Conservation (phyloP, 257 asterid genomes). For the Solanum tarapatanum region DNA sequence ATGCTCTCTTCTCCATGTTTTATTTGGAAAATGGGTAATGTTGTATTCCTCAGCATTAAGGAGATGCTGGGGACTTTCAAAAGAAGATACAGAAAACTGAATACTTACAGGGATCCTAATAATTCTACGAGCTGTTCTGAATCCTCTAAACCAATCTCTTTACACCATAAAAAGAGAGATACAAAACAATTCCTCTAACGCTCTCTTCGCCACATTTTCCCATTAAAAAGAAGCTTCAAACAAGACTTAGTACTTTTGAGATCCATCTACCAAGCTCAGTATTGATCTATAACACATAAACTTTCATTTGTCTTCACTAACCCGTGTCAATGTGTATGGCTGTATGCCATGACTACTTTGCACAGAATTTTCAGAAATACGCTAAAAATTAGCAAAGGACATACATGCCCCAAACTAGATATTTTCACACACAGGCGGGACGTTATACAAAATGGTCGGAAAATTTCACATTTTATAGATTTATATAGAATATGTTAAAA, state of each 20-base stretch:
- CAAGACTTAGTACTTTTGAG: neutral
- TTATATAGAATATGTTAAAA: neutral
- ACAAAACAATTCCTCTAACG: neutral
- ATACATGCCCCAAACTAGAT: neutral
- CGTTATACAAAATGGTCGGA: neutral
- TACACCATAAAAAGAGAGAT: neutral
- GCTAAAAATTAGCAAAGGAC: neutral
- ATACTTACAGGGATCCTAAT: neutral
- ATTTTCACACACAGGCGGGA: neutral
- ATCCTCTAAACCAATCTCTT: neutral
- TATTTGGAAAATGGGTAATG: neutral
- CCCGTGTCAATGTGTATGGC: neutral
- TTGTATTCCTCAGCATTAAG: neutral
- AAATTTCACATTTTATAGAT: neutral
- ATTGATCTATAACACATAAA: neutral
- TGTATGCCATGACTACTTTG: neutral
- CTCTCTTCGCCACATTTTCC: neutral
- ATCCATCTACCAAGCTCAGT: neutral
- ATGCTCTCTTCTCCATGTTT: neutral
- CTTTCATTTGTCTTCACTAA: neutral
- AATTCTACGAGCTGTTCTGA: neutral
- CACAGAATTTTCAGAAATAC: neutral
- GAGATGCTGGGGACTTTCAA: neutral
- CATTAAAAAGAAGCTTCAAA: neutral
- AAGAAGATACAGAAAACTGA: neutral